Base-by-base conservation (phyloP, 73 alveolate species). In the Tetrahymena malaccensis region DNA sequence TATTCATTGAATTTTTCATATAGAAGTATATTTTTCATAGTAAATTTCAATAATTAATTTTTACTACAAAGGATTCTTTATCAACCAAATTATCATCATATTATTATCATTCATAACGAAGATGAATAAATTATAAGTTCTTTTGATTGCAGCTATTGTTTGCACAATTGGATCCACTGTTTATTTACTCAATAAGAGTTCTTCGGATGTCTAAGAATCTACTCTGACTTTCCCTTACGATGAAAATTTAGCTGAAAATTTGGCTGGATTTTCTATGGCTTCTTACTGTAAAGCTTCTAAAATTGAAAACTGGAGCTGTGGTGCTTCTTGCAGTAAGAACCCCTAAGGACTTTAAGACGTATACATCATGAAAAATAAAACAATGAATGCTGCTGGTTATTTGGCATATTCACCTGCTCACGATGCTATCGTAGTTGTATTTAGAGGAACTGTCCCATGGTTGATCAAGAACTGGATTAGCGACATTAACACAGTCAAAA, bases 361-460 rank as follows among this genome's bases (percentile, higher is more conserved):
- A 37, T n/a, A 85, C 21, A 37, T 95, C 21, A 56, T 95, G 83
- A 44, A 55, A 84, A 95, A 95, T 50, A 37, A 93, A 22, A 95
- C 95, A 0, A 43, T 55, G 34, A 94, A 95, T 55, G 84, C 84
- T 55, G 94, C 94, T 40, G 97, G 97, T 11, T 95, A 8, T 56
- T 85, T 94, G 34, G 97, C 85, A 15, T 95, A 95, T 34, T 94
- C 93, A 34, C 97, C 97, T 9, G 85, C 70, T 34, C 94, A 95
- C 35, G 93, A 95, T 55, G 85, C 93, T 34, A 95, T 95, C 9
- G 25, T 85, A 31, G 84, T 95, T 43, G 97, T 95, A 21, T 95
- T 95, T 27, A 95, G 97, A 56, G 97, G 97, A 85, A 95, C 97
- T 95, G 95, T 95, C 56, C 97, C 97, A 35, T 95, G 97, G 97